Evolutionary conservation across 2,329 filamentous ascomycete species (phyloP), one percentile per base, ranked within the genome.

Genomic region (Hypoxylon sp.): DNA sequence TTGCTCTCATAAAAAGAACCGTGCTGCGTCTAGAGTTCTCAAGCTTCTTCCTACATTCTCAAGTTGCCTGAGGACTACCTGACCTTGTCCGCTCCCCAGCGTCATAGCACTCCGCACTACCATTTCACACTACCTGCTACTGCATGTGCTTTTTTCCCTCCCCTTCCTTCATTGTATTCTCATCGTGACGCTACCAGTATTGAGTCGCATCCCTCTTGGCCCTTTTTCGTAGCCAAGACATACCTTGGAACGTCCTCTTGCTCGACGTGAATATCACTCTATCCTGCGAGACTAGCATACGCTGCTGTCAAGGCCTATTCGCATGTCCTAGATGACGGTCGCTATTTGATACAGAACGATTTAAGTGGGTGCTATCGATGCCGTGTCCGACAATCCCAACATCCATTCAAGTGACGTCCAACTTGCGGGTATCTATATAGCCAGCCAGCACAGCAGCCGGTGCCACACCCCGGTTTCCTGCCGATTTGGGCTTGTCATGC

Each of bases 401-500:
- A 13, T 44, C 15, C 23, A 15, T 19, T 12, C 26, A 19, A 15
- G 20, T n/a, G n/a, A n/a, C n/a, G n/a, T n/a, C n/a, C n/a, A n/a
- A n/a, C n/a, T n/a, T n/a, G n/a, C n/a, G n/a, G n/a, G n/a, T n/a
- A n/a, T n/a, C n/a, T n/a, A n/a, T n/a, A n/a, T n/a, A n/a, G n/a
- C n/a, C n/a, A n/a, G n/a, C n/a, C n/a, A n/a, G n/a, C n/a, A n/a
- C n/a, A n/a, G n/a, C n/a, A n/a, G n/a, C n/a, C n/a, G n/a, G n/a
- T n/a, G n/a, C n/a, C n/a, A n/a, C n/a, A n/a, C n/a, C n/a, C n/a
- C n/a, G n/a, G n/a, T n/a, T n/a, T n/a, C n/a, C n/a, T n/a, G n/a
- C n/a, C n/a, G 26, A 25, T 5, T 9, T 21, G 13, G 13, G 32
- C 35, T 29, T 32, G 27, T 40, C 51, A 85, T 86, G 83, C 79